phyloP scores from a whole-genome alignment of 2,329 filamentous ascomycete species.

The Orbilia oligospora region DNA sequence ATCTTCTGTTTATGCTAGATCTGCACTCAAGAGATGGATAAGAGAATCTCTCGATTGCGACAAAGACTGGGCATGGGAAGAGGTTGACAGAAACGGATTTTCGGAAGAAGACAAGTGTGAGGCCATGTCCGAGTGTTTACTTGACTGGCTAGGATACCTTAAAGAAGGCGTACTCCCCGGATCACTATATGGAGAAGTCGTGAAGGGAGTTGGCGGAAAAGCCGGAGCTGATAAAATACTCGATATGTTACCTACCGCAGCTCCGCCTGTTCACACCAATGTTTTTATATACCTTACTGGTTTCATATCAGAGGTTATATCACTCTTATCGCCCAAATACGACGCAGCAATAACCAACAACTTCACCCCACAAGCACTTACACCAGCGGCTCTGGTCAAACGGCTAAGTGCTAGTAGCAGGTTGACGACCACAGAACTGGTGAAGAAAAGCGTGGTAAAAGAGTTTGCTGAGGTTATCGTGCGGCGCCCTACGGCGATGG shows the following conservation, averaged over 20 bases:
- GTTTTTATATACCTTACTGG: conserved; percentile 64
- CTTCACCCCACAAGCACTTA: conserved; percentile 26
- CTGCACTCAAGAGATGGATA: conserved; percentile 58
- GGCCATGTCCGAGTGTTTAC: conserved; percentile 77
- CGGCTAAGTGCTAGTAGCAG: conserved; percentile 51
- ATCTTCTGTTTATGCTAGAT: conserved; percentile 30
- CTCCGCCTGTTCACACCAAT: conserved; percentile 62
- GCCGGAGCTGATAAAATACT: conserved; percentile 69
- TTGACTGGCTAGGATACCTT: conserved; percentile 81
- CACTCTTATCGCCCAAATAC: conserved; percentile 60
- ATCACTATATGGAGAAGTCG: conserved; percentile 72
- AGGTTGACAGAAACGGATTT: conserved; percentile 72
- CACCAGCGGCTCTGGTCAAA: conserved; percentile 45
- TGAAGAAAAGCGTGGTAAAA: conserved; percentile 55
- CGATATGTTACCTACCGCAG: conserved; percentile 61
- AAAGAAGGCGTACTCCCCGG: conserved; percentile 83
- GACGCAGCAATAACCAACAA: conserved; percentile 35
- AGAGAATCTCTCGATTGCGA: conserved; percentile 57
- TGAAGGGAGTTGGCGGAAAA: conserved; percentile 74
- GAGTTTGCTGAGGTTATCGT: conserved; percentile 53
- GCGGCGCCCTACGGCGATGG: conserved; percentile 40
- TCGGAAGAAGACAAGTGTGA: conserved; percentile 79
- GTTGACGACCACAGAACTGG: conserved; percentile 52
- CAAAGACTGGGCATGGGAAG: conserved; percentile 66
- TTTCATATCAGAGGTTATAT: conserved; percentile 63